Evolutionary conservation across 2,329 filamentous ascomycete genomes (phyloP).

Genomic region (Aspergillus proliferans): DNA sequence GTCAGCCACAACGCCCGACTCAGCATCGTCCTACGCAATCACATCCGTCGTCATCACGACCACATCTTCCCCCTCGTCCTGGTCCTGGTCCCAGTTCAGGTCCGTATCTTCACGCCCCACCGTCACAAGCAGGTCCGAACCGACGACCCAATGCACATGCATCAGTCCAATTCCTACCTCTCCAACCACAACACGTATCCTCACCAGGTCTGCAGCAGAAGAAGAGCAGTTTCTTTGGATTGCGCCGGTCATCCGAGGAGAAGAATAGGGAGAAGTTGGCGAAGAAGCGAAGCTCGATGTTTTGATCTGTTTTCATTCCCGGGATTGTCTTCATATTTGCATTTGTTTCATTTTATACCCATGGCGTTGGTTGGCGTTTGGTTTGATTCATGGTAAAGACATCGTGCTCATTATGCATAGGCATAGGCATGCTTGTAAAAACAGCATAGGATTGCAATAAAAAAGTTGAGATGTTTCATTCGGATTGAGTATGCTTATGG

Average conservation of each 20-base stretch:
- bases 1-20: constrained; percentile 10
- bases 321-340: not conserved
- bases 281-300: constrained; percentile 45
- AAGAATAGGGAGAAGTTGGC: constrained; percentile 29
- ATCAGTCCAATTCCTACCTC: constrained; percentile 12
- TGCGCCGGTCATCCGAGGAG: constrained; percentile 32
- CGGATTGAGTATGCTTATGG: no score
- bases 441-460: no score
- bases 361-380: not conserved
- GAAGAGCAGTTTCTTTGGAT: constrained; percentile 42
- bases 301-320: constrained; percentile 18
- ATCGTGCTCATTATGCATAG: no score
- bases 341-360: not conserved
- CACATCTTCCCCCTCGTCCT: constrained; percentile 9
- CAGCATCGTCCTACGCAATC: constrained; percentile 5
- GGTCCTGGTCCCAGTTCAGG: constrained; percentile 3
- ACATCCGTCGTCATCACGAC: constrained; percentile 5
- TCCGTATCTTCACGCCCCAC: constrained; percentile 14
- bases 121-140: constrained; percentile 4
- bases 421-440: no score
- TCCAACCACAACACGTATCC: not conserved
- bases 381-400: not conserved
- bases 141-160: constrained; percentile 8
- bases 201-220: constrained; percentile 25
- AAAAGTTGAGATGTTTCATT: not conserved